Base-by-base conservation (phyloP, 2,329 filamentous ascomycete genomes). In the Penicillium sp. region DNA sequence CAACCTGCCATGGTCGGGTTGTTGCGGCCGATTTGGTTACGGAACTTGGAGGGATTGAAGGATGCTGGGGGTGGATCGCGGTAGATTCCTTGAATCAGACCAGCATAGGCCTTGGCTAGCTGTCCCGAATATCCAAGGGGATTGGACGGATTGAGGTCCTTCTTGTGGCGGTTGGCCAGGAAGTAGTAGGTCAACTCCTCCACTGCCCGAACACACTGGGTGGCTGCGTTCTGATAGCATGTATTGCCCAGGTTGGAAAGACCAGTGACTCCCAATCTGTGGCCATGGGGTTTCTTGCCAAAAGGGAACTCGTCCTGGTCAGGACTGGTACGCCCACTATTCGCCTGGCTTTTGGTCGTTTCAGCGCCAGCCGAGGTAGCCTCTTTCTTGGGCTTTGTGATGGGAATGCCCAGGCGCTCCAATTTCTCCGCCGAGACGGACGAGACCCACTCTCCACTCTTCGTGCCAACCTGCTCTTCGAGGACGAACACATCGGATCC, bases 211-310 rank as follows among this genome's bases (percentile, higher is more conserved):
- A 98, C 82, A 66, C 93, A 98, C 66, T 98, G 93, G 46, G 97
- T 76, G 8, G 93, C 93, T 24, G 91, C 95, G 69, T 97, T 97
- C 90, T 97, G 96, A 72, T 98, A 98, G 71, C 93, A 98, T 0
- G 93, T 97, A 63, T 98, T 98, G 42, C 93, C 93, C 11, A 98
- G 74, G 63, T 98, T 98, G 54, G 81, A 83, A 45, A 98, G 74
- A 32, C 93, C 93, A 37, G 90, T 86, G 36, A 84, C 85, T 29
- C 93, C 93, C 32, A 83, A 70, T 52, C 83, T 82, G 8, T 86
- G 86, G 35, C 83, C 80, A 28, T 38, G 35, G 13, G 43, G 43
- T 57, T 82, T 83, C 51, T 84, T 81, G 37, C 60, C 57, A 38
- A 88, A 88, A 56, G 90, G 79, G 0, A 88, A 90, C 52, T 86